Evolutionary conservation across 176 grass and related monocot species (phyloP), one percentile per base, ranked within the genome.

Genomic region (Panicum miliaceum): DNA sequence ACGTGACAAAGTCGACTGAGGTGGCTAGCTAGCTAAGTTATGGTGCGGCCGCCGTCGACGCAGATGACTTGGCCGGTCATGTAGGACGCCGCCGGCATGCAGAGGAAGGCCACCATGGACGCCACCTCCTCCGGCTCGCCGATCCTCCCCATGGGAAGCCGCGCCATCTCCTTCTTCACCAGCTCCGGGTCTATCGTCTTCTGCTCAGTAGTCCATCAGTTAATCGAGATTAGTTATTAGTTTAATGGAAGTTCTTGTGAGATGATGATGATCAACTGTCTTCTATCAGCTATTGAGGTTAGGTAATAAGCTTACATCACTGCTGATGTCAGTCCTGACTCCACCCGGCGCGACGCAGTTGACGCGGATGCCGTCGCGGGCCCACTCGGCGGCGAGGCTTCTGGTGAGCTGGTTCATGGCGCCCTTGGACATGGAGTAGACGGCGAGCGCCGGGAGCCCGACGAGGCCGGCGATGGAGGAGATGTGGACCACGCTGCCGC

Each of bases 31-130:
- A 45, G 4, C 6, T 68, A 84, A 23, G 38, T 19, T 2, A 88
- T 62, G 8, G 43, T 61, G 13, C 66, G 65, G 1, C 90, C 86
- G 7, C 90, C 90, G 45, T 91, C 90, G 2, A 91, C 34, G 12
- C 64, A 73, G 45, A 88, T 82, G 56, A 85, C 73, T 25, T 91
- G 90, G 16, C 86, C 86, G 5, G 71, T 88, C 48, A 88, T 77
- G 26, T 82, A 91, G 37, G 78, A 71, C 18, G 90, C 73, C 5
- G 78, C 58, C 19, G 90, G 90, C 71, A 91, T 71, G 78, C 86
- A 91, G 6, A 88, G 81, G 53, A 91, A 91, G 2, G 77, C 54
- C 62, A 81, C 63, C 62, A 27, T 41, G 0, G 89, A 67, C 10
- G 89, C 85, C 43, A 88, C 64, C 71, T 88, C 89, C 26, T 82